Evolutionary conservation across 2,329 filamentous ascomycete species (phyloP), one percentile per base, ranked within the genome.

Genomic region (Verticillium dahliae): DNA sequence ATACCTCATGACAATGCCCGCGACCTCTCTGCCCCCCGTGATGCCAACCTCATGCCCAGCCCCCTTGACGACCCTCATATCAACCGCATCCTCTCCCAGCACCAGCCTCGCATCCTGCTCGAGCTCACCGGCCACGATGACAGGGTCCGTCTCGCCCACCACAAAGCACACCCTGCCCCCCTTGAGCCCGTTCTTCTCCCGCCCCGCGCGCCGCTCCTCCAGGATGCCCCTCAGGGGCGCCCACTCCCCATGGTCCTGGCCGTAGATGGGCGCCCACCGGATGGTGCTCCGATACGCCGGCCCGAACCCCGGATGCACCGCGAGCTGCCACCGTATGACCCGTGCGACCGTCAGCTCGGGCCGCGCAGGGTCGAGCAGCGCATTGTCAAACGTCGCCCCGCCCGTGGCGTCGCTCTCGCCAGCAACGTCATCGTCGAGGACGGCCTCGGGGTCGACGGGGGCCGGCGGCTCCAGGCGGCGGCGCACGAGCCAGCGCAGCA

Each of bases 41-140:
- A 91, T 85, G 1, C 86, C 86, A 63, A 92, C 76, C 68, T 91
- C 89, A 70, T 92, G 90, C 0, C 88, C 89, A 4, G 84, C 87
- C 31, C 58, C 58, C 18, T 84, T 79, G 15, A 91, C 68, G 31
- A 83, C 74, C 52, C 80, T 76, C 58, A 87, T 80, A 61, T 83
- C 78, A 3, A 88, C 80, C 61, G 71, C 78, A 6, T 88, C 85
- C 31, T 77, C 73, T 2, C 87, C 86, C 27, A 92, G 72, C 14
- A 82, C 80, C 11, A 75, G 74, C 10, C 74, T 78, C 2, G 83
- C 85, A 72, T 92, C 90, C 55, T 84, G 80, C 1, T 83, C 74
- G 31, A 87, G 74, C 74, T 92, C 89, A 7, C 86, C 80, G 61
- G 80, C 80, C n/a, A 87, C 74, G 52, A 92, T 84, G 27, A 93